phyloP scores from a whole-genome alignment of 2,329 filamentous ascomycete genomes.

The Aureobasidium sp. region DNA sequence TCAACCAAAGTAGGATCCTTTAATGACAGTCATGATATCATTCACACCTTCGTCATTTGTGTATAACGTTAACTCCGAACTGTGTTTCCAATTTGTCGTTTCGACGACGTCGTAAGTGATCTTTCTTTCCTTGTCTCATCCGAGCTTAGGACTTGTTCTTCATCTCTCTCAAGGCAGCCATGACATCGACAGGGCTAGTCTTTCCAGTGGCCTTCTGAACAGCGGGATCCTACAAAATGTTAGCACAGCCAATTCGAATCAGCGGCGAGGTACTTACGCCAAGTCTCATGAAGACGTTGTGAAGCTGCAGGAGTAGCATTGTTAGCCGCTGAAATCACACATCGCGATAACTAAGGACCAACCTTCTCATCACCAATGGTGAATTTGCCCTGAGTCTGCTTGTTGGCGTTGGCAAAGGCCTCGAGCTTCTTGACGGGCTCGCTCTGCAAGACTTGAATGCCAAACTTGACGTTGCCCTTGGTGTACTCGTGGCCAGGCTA shows the following conservation, averaged over 20 bases:
- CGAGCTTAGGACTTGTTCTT: constrained; percentile 54
- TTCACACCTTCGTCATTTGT: background rate
- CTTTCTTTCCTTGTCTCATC: background rate
- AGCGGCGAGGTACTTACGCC: constrained; percentile 46
- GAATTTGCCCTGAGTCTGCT: constrained; percentile 89
- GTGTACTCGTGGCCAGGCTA: constrained; percentile 97
- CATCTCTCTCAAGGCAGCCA: constrained; percentile 79
- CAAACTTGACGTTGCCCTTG: constrained; percentile 91
- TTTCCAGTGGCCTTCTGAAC: constrained; percentile 80
- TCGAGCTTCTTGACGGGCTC: constrained; percentile 71
- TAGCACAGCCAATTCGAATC: background rate
- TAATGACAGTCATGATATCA: constrained; percentile 6
- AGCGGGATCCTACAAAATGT: constrained; percentile 57
- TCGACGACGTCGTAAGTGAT: background rate
- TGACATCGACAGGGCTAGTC: constrained; percentile 73
- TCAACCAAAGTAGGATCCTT: background rate
- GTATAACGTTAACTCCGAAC: background rate
- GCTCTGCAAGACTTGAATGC: constrained; percentile 64
- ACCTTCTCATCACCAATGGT: constrained; percentile 98
- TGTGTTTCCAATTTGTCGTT: background rate
- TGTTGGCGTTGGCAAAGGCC: constrained; percentile 68
- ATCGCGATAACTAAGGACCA: constrained; percentile 19
- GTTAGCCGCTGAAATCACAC: background rate
- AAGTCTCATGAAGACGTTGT: constrained; percentile 95
- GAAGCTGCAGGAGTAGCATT: constrained; percentile 29